Evolutionary conservation across 1,284 basidiomycete genomes (phyloP), one percentile per base, ranked within the genome.

Genomic region (Ganoderma boninense): DNA sequence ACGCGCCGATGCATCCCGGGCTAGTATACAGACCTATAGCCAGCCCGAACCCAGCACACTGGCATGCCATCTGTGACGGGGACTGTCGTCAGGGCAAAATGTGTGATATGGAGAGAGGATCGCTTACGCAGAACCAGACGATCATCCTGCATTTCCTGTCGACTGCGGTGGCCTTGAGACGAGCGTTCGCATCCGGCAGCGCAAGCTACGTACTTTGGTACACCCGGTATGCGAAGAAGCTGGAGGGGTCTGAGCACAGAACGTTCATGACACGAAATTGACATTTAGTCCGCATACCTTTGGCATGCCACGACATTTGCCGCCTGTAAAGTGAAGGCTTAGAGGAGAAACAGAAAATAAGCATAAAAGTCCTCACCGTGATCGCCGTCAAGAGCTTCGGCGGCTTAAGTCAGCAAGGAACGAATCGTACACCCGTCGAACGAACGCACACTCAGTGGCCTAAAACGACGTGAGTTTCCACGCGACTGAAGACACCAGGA

Each of bases 141-240:
- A 44, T 14, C 43, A 44, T 44, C 43, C 43, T 44, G 43, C 16
- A 44, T 44, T 44, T 44, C 49, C 23, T 54, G 23, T 23, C 49
- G 13, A 54, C 49, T 54, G 38, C 11, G 6, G 38, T 40, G 38
- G 38, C 38, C 38, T 40, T 40, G 32, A 40, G 38, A 40, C 38
- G 38, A 11, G 38, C 4, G 38, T 40, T 40, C 38, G 38, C 38
- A 40, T 8, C 11, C 38, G 2, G 38, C 38, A 11, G 4, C 49
- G 3, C 13, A n/a, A 52, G 43, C 14, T 44, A 23, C n/a, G 49
- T 23, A 54, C 49, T 54, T 26, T 23, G 49, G 23, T 54, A 54
- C 13, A 54, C 49, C 49, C 49, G 49, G 13, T 54, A 54, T 14
- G 49, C 49, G 49, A 54, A 54, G 49, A 54, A 54, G 49, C 49